phyloP scores from a whole-genome alignment of 1,284 basidiomycete species.

The Ustilago esculenta region DNA sequence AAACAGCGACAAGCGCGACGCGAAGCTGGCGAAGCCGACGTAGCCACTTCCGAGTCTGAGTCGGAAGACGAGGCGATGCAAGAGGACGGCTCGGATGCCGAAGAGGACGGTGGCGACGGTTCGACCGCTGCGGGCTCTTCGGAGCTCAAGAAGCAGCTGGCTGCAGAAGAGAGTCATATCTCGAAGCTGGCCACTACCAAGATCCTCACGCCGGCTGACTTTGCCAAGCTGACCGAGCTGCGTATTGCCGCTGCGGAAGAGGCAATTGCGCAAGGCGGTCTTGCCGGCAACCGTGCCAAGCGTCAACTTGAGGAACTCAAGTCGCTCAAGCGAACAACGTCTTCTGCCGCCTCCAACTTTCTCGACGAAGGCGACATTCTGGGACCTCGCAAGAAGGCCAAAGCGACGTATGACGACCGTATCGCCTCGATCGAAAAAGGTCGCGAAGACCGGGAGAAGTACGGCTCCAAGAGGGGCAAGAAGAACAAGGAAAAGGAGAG shows the following conservation, averaged over 20 bases:
- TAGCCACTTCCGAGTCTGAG: slow-evolving; percentile 56
- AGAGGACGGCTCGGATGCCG: slow-evolving; percentile 71
- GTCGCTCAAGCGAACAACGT: slow-evolving; percentile 70
- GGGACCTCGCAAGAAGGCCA: slow-evolving; percentile 91
- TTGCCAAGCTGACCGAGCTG: slow-evolving; percentile 89
- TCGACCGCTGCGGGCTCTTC: slow-evolving; percentile 4
- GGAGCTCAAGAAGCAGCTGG: slow-evolving; percentile 15
- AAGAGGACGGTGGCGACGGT: slow-evolving; percentile 38
- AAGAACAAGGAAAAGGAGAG: slow-evolving; percentile 64
- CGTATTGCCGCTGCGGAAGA: slow-evolving; percentile 79
- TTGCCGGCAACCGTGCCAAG: slow-evolving; percentile 51
- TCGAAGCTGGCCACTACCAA: slow-evolving; percentile 76
- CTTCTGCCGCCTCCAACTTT: slow-evolving; percentile 61
- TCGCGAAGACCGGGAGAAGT: slow-evolving; percentile 94
- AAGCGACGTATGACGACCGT: slow-evolving; percentile 92
- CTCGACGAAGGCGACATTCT: slow-evolving; percentile 73
- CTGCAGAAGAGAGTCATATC: slow-evolving; percentile 38
- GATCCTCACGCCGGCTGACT: slow-evolving; percentile 97
- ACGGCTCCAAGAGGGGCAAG: slow-evolving; percentile 71
- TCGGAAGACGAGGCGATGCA: slow-evolving; percentile 61
- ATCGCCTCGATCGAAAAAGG: slow-evolving; percentile 91
- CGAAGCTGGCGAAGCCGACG: slow-evolving; percentile 53
- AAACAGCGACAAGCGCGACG: slow-evolving; percentile 64
- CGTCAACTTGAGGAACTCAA: slow-evolving; percentile 74
- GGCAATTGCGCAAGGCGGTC: slow-evolving; percentile 69